Evolutionary conservation across 176 grass and related monocot species (phyloP), one percentile per base, ranked within the genome.

Genomic region (Chrysopogon serrulatus): DNA sequence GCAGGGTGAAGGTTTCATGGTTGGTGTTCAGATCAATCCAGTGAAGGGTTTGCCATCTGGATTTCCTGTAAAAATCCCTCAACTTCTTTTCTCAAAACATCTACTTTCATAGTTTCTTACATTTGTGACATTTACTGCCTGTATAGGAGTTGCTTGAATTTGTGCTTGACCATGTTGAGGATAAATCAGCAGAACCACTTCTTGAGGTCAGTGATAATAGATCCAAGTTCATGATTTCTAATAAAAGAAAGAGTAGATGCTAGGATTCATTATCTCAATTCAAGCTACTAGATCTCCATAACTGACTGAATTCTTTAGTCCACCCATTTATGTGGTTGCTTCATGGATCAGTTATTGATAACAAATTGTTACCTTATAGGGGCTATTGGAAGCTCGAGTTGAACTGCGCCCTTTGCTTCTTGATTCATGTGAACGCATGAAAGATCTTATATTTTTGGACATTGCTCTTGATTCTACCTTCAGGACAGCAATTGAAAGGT

Each of bases 1-100:
- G 65, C 83, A 99, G 96, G 85, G 96, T 89, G 60, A 98, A 95
- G 96, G 96, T 83, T 99, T 99, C 84, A 99, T 99, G 96, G 96
- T 99, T 90, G 96, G 96, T 68, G 91, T 99, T 87, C 68, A 89
- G 84, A 94, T 96, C 78, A 94, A 99, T 86, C 96, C 96, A 51
- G 83, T 99, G 73, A 90, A 90, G 83, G 93, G 89, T 51, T 90
- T 99, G 63, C 93, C 96, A 89, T 94, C 96, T 92, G 96, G 87
- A 79, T 95, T 96, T 94, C 87, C 87, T 94, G 96, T 99, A 97
- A 93, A 86, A 74, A 80, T 76, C 68, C 57, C 66, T 51, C 31
- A 39, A 33, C 61, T 45, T 74, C 17, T 83, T 80, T 84, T 87
- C 21, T 82, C 54, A 83, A 34, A 51, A 80, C 4, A 73, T 47